These are phyloP conservation scores for Sphenostylis stenocarpa DNA, from an alignment of 306 rosid species.

Conservation along the genomic window DNA sequence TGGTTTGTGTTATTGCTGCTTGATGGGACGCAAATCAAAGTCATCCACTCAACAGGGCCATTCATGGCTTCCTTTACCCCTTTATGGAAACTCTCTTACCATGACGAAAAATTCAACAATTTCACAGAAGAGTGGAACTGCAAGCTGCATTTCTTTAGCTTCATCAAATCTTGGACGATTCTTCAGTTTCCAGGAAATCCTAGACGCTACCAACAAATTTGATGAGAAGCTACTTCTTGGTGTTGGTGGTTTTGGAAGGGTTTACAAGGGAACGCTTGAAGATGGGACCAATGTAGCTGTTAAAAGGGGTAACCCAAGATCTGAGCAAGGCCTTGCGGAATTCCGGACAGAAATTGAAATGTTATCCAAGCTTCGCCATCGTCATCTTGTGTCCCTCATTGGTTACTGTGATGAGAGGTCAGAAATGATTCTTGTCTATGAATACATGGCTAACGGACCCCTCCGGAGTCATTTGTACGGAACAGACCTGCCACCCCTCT, in stretches of 20 bases:
- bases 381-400: conserved; percentile 87
- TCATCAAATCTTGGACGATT: conserved; percentile 70
- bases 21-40: conserved; percentile 51
- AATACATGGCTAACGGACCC: conserved; percentile 93
- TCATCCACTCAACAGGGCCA: conserved; percentile 48
- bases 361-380: conserved; percentile 89
- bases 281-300: conserved; percentile 84
- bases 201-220: conserved; percentile 77
- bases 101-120: conserved; percentile 71
- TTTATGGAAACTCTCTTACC: conserved; percentile 76
- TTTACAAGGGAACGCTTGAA: conserved; percentile 78
- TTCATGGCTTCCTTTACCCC: conserved; percentile 77
- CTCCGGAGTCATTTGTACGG: conserved; percentile 86
- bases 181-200: conserved; percentile 73
- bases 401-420: conserved; percentile 89
- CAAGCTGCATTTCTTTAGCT: conserved; percentile 77
- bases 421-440: conserved; percentile 86
- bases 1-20: conserved; percentile 56
- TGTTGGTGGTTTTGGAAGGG: conserved; percentile 91
- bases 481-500: conserved; percentile 61
- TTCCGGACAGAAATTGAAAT: conserved; percentile 89
- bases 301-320: conserved; percentile 80
- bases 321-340: conserved; percentile 88
- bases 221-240: conserved; percentile 78
- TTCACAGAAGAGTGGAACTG: conserved; percentile 85